A percentile compares a stretch with the other conserved stretches of the same genome.
Conservation (phyloP, 192 early-diverging fungal species). For the Chytriomyces sp. region DNA sequence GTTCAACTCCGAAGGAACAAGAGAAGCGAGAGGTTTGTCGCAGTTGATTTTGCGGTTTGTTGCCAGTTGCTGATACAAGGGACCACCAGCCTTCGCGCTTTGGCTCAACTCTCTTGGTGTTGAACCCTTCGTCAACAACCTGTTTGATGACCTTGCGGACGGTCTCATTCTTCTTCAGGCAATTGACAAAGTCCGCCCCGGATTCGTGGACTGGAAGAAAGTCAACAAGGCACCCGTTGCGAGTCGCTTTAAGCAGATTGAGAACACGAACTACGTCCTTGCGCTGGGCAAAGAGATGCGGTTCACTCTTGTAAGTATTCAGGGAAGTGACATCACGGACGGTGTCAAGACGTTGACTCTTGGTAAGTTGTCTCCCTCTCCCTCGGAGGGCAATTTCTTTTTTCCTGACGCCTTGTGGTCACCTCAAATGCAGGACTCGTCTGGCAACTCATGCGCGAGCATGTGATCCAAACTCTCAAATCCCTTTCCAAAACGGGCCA, state of each 20-base stretch:
- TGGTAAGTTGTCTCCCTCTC: slow-evolving; percentile 42
- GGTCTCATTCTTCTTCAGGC: slow-evolving; percentile 92
- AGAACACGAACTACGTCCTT: slow-evolving; percentile 95
- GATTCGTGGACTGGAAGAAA: slow-evolving; percentile 89
- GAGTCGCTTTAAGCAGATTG: slow-evolving; percentile 94
- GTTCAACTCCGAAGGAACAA: slow-evolving; percentile 79
- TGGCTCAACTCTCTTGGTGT: slow-evolving; percentile 98
- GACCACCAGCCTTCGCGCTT: slow-evolving; percentile 78
- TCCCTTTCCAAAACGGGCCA: slow-evolving; percentile 78
- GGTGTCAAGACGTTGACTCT: slow-evolving; percentile 88
- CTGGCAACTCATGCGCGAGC: slow-evolving; percentile 99
- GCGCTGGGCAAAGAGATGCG: slow-evolving; percentile 79
- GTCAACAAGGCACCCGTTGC: slow-evolving; percentile 76
- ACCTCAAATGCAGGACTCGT: slow-evolving; percentile 55
- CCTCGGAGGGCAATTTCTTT: too few species aligned
- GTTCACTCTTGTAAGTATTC: slow-evolving; percentile 94
- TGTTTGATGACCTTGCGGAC: slow-evolving; percentile 94
- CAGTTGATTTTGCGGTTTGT: neutral
- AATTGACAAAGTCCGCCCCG: slow-evolving; percentile 91
- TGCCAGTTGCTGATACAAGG: neutral
- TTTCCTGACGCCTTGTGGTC: neutral
- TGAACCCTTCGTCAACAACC: slow-evolving; percentile 95
- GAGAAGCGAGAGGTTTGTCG: slow-evolving; percentile 74
- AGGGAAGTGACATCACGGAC: slow-evolving; percentile 92
- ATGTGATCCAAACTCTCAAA: slow-evolving; percentile 92